A percentile compares a stretch with the other conserved stretches of the same genome.
Conservation (phyloP, 2,329 filamentous ascomycete species). For the Diaporthe sp. region DNA sequence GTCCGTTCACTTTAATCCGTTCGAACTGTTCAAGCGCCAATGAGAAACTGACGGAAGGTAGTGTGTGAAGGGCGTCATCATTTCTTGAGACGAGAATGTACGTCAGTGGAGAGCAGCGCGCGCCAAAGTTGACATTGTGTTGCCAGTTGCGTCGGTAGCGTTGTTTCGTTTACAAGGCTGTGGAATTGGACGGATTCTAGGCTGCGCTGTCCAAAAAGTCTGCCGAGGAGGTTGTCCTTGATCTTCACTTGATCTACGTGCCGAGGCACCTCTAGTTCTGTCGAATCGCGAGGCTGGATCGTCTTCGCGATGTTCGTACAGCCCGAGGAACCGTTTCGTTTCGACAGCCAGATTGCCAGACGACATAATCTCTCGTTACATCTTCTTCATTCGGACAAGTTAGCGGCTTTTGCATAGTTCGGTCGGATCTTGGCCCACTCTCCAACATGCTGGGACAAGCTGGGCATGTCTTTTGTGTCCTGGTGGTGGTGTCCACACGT, state of each 20-base stretch:
- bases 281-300: slow-evolving; percentile 22
- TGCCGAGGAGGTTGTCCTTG: background rate
- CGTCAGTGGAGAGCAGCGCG: slow-evolving; percentile 3
- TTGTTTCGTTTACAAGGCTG: slow-evolving; percentile 13
- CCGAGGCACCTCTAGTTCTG: background rate
- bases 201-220: background rate
- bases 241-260: background rate
- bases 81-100: slow-evolving; percentile 8
- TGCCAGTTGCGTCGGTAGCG: slow-evolving; percentile 7
- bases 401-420: slow-evolving; percentile 1
- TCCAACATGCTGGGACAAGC: background rate
- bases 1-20: background rate
- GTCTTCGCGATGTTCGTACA: slow-evolving; percentile 1
- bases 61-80: background rate
- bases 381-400: slow-evolving; percentile 11
- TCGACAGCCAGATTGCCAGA: background rate
- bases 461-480: background rate
- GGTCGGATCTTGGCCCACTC: slow-evolving; percentile 1
- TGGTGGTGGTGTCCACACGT: slow-evolving; percentile 11
- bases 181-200: slow-evolving; percentile 14
- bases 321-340: slow-evolving; percentile 18
- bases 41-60: background rate
- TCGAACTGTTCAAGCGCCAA: slow-evolving; percentile 5
- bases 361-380: background rate
- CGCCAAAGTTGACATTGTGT: background rate